Conservation (phyloP, 139 green algal genomes). For the Gonium pectorale region DNA sequence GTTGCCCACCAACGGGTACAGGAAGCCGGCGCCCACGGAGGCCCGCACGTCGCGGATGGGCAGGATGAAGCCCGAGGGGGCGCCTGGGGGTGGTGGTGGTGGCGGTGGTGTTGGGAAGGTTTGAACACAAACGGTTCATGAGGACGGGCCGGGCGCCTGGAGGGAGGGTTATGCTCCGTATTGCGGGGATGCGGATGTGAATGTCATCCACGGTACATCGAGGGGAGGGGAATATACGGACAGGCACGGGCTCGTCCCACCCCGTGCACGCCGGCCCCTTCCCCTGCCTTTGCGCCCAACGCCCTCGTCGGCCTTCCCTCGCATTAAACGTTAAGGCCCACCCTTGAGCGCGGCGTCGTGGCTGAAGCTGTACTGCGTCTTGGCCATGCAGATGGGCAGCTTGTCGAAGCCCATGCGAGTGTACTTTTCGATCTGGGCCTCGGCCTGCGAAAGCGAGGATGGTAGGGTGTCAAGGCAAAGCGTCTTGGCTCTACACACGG, state of each 20-base stretch:
- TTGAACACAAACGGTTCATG: no score
- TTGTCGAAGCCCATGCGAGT: conserved; percentile 87
- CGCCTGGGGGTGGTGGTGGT: conserved; percentile 58
- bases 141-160: no score
- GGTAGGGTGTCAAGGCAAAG: background rate
- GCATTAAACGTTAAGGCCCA: no score
- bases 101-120: background rate
- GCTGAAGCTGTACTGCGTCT: conserved; percentile 98
- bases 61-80: conserved; percentile 91
- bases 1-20: conserved; percentile 91
- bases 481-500: no score
- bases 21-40: conserved; percentile 92
- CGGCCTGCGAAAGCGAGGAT: conserved; percentile 6
- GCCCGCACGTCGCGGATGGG: conserved; percentile 91
- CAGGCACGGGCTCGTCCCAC: no score
- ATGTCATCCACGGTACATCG: no score
- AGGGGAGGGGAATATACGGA: no score
- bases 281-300: no score
- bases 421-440: conserved; percentile 72
- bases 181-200: no score
- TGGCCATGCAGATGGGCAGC: conserved; percentile 99
- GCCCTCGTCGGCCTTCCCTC: no score
- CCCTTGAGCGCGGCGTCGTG: conserved; percentile 86
- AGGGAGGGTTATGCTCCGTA: no score
- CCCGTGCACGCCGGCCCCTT: no score